phyloP scores from a whole-genome alignment of 768 basidiomycete genomes.

The Lactarius deliciosus region DNA sequence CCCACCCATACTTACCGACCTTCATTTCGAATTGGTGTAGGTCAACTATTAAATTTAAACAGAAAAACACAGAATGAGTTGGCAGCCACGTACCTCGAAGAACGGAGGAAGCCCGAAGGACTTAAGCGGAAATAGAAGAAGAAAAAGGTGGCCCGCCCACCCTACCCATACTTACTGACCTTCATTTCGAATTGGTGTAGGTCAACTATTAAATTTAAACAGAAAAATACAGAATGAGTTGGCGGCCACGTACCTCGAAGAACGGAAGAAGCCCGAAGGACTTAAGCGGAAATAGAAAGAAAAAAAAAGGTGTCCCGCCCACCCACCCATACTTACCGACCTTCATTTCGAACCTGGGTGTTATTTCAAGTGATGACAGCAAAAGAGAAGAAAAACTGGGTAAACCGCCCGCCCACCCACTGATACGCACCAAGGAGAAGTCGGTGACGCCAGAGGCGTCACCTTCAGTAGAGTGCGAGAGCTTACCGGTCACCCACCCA shows the following conservation, averaged over 20 bases:
- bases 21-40: too few species aligned
- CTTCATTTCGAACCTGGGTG: neutral
- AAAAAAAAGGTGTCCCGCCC: constrained; percentile 1
- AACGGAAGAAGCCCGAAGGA: neutral
- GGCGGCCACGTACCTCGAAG: neutral
- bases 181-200: too few species aligned
- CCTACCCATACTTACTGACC: too few species aligned
- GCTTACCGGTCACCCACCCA: constrained; percentile 12
- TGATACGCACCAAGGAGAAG: constrained; percentile 16
- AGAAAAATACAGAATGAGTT: neutral
- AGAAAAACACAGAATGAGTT: too few species aligned
- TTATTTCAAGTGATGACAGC: neutral
- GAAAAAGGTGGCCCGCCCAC: too few species aligned
- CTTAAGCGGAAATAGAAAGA: neutral
- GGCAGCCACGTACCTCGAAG: too few species aligned
- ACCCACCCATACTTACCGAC: constrained; percentile 6
- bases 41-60: too few species aligned
- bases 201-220: neutral
- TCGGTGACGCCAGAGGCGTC: constrained; percentile 5
- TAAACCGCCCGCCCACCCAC: constrained; percentile 24
- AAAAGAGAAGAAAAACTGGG: constrained; percentile 4
- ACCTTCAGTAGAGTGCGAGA: neutral
- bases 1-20: too few species aligned
- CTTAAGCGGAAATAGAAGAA: too few species aligned
- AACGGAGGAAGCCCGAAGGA: too few species aligned